Evolutionary conservation across 768 basidiomycete genomes (phyloP), one percentile per base, ranked within the genome.

Genomic region (Rickenella mellea): DNA sequence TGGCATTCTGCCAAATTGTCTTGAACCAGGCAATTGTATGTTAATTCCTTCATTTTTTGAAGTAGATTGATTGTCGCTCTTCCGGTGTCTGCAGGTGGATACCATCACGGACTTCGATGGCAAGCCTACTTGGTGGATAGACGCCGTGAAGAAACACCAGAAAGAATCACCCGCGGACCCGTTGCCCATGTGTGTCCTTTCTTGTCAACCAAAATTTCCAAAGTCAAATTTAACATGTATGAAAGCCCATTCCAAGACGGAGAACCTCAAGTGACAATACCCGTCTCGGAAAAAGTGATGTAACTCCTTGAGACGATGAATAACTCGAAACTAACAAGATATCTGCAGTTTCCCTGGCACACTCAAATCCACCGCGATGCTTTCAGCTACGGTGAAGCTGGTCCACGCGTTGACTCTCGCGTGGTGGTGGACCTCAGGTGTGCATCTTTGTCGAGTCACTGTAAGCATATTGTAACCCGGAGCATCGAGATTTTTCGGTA

Each of bases 321-420:
- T 19, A 10, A 1, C 15, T 24, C 7, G 8, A 11, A 7, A 22
- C 21, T 9, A 33, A 22, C n/a, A 11, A 37, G 8, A 8, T 19
- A 30, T 37, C 41, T 30, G 15, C 41, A 38, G 38, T 37, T 2
- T 7, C 14, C 8, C 11, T 15, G 14, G 11, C 11, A 19, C 21
- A 8, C 29, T 7, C 24, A 63, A 45, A 60, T 65, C 26, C 62
- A 65, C 35, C 56, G 60, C 24, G 63, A 64, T 39, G 62, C 62
- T 4, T 65, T 65, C 48, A 47, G 47, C 30, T 64, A 65, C 45
- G 63, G 63, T 36, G 61, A 54, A 4, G 51, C 54, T 20, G 62
- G 55, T 2, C 50, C 51, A 6, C 40, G 28, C 6, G 55, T 57
- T 6, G 62, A 64, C 40, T 39, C 55, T 4, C 55, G 63, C 4